Evolutionary conservation across 2,329 filamentous ascomycete genomes (phyloP).

Genomic region (Colletotrichum limetticola): DNA sequence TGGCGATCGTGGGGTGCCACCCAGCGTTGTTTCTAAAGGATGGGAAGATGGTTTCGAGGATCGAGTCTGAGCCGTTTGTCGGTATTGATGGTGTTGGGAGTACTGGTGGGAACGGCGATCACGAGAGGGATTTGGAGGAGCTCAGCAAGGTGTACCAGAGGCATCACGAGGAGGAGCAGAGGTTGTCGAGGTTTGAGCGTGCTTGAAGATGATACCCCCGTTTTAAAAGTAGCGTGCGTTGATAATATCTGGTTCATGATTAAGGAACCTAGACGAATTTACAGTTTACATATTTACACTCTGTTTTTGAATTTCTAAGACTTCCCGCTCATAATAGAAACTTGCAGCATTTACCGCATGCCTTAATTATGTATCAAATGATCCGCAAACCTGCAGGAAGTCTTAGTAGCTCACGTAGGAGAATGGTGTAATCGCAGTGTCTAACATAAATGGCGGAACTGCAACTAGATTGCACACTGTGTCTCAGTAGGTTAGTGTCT

Average conservation of each 20-base stretch:
- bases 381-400: neutral
- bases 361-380: neutral
- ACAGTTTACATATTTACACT: neutral
- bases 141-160: slow-evolving; percentile 30
- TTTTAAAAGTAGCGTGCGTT: neutral
- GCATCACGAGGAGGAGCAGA: slow-evolving; percentile 23
- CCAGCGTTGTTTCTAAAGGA: slow-evolving; percentile 39
- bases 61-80: slow-evolving; percentile 27
- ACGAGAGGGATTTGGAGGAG: slow-evolving; percentile 29
- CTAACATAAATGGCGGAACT: neutral
- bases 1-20: slow-evolving; percentile 42
- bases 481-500: neutral
- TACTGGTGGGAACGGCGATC: neutral
- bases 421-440: neutral
- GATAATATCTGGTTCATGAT: neutral
- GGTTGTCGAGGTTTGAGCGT: slow-evolving; percentile 12
- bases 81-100: neutral
- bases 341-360: neutral
- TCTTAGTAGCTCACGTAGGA: neutral
- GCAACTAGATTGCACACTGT: neutral
- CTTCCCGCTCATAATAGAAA: neutral
- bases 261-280: neutral
- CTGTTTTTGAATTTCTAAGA: neutral
- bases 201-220: slow-evolving; percentile 3
- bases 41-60: neutral